Base-by-base conservation (phyloP, 345 rosid genomes). In the Citrus australasica region DNA sequence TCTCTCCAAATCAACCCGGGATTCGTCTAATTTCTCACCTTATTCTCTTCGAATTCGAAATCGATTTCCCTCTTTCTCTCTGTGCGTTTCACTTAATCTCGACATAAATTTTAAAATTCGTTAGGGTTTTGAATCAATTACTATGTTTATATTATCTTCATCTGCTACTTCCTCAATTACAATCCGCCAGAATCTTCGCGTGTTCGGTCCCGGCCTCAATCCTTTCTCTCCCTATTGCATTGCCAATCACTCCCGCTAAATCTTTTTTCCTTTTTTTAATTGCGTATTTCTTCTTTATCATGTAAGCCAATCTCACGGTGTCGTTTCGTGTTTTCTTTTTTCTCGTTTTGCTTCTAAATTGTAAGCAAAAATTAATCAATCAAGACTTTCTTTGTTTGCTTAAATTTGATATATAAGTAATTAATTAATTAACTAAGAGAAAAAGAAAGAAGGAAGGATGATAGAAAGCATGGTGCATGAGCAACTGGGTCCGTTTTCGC, bases 121-220 rank as follows among this genome's bases (percentile, higher is more conserved):
- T 68, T 67, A 82, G 79, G 79, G 70, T 86, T 83, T 8, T 73
- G 13, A 55, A 51, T 63, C 73, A 62, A 83, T 80, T 75, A 75
- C 78, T 84, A 94, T 95, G 98, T 79, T 87, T 83, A 66, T 85
- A 30, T 69, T 70, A 65, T 85, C 91, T 67, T 85, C 91, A 17
- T 74, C 86, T 40, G 80, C 76, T 79, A 85, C 82, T 84, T 73
- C 83, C 67, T 65, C 89, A 55, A 51, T 86, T 67, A 40, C 82
- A 7, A 37, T 81, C 62, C 83, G 71, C 69, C 87, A 85, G 74
- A 95, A 88, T 80, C 92, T 92, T 64, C 94, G 97, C 79, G 97
- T 83, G 63, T 84, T 96, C 55, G 99, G 98, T 24, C 98, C 99
- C 64, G 97, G 91, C 63, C 88, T 94, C 93, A 96, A 94, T 92